Conservation (phyloP, 257 asterid species). For the Petunia axillaris region DNA sequence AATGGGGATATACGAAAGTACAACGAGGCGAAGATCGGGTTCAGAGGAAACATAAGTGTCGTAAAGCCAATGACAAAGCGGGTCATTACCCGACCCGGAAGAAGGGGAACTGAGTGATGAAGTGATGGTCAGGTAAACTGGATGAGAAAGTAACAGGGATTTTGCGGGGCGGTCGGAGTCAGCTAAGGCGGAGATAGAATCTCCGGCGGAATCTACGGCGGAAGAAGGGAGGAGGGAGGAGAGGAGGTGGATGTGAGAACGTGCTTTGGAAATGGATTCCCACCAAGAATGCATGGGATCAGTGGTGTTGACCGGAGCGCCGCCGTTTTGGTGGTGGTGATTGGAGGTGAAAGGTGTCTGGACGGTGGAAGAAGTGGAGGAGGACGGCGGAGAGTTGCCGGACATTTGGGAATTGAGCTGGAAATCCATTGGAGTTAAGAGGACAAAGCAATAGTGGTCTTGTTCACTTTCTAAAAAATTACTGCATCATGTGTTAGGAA, state of each 20-base stretch:
- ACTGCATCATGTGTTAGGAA: no score
- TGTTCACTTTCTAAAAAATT: no score
- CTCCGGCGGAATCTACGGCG: conserved; percentile 29
- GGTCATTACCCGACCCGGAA: conserved; percentile 78
- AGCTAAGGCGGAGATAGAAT: conserved; percentile 60
- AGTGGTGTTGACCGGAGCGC: conserved; percentile 34
- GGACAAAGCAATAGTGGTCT: background rate
- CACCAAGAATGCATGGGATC: conserved; percentile 95
- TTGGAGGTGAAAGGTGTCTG: conserved; percentile 27
- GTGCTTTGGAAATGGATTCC: conserved; percentile 96
- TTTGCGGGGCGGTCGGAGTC: conserved; percentile 94
- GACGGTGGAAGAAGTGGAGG: conserved; percentile 58
- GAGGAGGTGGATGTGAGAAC: conserved; percentile 88
- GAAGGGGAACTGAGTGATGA: conserved; percentile 53
- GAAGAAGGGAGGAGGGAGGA: conserved; percentile 57
- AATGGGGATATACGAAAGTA: conserved; percentile 74
- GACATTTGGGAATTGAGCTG: conserved; percentile 41
- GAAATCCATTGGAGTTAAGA: conserved; percentile 57
- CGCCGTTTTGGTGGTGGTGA: conserved; percentile 34
- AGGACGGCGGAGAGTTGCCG: conserved; percentile 67
- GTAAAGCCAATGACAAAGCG: conserved; percentile 93
- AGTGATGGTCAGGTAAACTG: conserved; percentile 67
- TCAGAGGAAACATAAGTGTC: conserved; percentile 80
- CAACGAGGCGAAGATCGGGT: conserved; percentile 81
- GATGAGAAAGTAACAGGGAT: conserved; percentile 80